These are phyloP conservation scores for Lecanicillium sp. DNA, from an alignment of 2,329 filamentous ascomycete genomes.

Conservation along the genomic window DNA sequence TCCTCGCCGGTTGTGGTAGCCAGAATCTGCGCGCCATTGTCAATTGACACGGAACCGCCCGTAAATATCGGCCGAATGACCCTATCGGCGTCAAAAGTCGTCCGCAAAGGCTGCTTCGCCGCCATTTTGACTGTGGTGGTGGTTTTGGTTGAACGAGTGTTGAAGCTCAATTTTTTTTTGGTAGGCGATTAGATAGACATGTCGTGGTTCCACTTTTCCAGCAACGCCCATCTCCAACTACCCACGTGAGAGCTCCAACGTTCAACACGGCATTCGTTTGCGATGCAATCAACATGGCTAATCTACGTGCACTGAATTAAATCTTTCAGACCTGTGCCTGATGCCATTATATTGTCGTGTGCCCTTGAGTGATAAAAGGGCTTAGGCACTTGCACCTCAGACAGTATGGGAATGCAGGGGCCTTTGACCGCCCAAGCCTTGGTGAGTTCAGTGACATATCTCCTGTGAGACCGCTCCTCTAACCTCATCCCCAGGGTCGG, in stretches of 20 bases:
- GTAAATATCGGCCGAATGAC: slow-evolving; percentile 92
- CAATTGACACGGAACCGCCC: slow-evolving; percentile 78
- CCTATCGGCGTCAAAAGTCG: slow-evolving; percentile 77
- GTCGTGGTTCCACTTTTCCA: slow-evolving; percentile 1
- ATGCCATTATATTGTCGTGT: too few species aligned
- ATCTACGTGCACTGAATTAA: too few species aligned
- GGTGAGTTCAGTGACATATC: slow-evolving; percentile 27
- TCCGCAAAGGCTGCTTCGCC: slow-evolving; percentile 61
- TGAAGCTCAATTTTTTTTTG: slow-evolving; percentile 8
- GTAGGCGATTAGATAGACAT: slow-evolving; percentile 8
- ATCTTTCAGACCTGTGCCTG: too few species aligned
- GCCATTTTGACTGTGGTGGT: slow-evolving; percentile 38
- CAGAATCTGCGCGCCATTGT: slow-evolving; percentile 72
- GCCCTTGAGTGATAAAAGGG: too few species aligned
- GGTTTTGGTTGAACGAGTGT: too few species aligned
- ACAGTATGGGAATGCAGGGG: slow-evolving; percentile 45
- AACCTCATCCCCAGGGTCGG: slow-evolving; percentile 35
- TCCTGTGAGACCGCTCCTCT: not conserved
- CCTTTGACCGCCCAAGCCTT: slow-evolving; percentile 50
- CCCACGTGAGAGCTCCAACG: too few species aligned
- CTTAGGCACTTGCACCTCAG: not conserved
- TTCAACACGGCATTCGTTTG: too few species aligned
- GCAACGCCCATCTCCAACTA: too few species aligned
- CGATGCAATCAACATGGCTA: too few species aligned
- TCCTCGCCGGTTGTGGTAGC: slow-evolving; percentile 90